phyloP scores from a whole-genome alignment of 768 basidiomycete genomes.

The Leccinellum rugosiceps region DNA sequence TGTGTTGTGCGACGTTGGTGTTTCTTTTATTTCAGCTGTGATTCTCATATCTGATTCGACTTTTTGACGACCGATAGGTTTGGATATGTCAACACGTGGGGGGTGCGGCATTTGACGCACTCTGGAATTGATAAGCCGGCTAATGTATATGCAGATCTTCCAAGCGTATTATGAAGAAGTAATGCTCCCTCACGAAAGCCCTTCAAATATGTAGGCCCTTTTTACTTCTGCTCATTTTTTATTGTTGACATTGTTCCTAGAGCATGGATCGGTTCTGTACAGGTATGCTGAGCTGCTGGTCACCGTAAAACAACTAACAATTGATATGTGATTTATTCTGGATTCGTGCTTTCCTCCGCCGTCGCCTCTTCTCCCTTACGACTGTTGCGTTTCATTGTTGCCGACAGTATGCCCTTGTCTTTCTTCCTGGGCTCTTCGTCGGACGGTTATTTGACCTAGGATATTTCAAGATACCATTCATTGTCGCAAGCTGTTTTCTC shows the following conservation, averaged over 20 bases:
- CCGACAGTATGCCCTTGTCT: conserved; percentile 57
- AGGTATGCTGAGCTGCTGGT: conserved; percentile 37
- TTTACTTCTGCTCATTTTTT: not conserved
- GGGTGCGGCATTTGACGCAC: conserved; percentile 40
- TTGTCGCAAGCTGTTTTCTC: conserved; percentile 46
- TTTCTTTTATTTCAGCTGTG: not conserved
- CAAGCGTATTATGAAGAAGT: conserved; percentile 68
- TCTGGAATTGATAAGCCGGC: not conserved
- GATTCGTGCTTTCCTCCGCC: not conserved
- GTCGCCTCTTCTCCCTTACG: not conserved
- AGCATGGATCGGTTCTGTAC: conserved; percentile 79
- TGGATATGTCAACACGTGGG: conserved; percentile 74
- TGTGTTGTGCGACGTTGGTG: conserved; percentile 41
- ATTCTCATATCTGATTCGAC: not conserved
- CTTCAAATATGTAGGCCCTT: conserved; percentile 57
- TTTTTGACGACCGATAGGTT: conserved; percentile 37
- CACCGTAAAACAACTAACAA: not conserved
- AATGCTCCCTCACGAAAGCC: conserved; percentile 44
- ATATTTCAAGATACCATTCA: conserved; percentile 51
- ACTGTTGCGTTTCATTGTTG: not conserved
- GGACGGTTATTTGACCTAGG: conserved; percentile 77
- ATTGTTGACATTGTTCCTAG: conserved; percentile 32
- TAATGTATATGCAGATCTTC: conserved; percentile 47
- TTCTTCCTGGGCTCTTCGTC: conserved; percentile 57
- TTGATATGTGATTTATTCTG: not conserved